Conservation (phyloP, 177 flowering plant species). For the Vitis hybrid region DNA sequence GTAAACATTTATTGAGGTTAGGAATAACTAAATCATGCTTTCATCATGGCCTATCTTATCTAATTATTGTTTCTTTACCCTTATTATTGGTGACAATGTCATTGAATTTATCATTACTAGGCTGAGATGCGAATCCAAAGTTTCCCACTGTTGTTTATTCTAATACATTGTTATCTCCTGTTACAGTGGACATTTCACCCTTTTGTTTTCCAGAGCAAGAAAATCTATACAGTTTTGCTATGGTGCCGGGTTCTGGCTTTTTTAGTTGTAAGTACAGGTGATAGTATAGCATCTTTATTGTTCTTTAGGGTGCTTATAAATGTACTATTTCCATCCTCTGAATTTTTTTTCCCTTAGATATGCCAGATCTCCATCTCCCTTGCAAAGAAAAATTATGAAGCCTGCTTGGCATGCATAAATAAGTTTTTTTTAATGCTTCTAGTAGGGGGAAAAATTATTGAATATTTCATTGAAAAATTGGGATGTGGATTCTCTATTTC, state of each 20-base stretch:
- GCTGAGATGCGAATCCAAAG: no score
- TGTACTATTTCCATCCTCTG: background rate
- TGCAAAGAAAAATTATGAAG: background rate
- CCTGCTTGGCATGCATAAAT: background rate
- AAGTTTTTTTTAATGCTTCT: background rate
- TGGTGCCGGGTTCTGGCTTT: conserved; percentile 94
- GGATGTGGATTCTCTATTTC: background rate
- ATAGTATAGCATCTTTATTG: background rate
- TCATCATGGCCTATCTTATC: no score
- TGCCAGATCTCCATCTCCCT: background rate
- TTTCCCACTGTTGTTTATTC: background rate
- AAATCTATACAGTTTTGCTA: conserved; percentile 73
- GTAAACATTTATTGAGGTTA: no score
- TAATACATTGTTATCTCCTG: conserved; percentile 9
- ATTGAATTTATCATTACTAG: background rate
- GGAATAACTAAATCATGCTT: no score
- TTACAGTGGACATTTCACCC: conserved; percentile 94
- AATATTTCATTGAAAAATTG: background rate
- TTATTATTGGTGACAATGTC: background rate
- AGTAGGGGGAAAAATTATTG: background rate
- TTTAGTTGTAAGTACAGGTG: conserved; percentile 66
- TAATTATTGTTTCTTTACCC: no score
- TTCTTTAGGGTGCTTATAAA: background rate
- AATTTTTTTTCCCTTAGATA: background rate
- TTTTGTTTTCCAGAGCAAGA: conserved; percentile 72